These are phyloP conservation scores for Vitis cinerea DNA, from an alignment of 164 flowering plant species.

Conservation along the genomic window DNA sequence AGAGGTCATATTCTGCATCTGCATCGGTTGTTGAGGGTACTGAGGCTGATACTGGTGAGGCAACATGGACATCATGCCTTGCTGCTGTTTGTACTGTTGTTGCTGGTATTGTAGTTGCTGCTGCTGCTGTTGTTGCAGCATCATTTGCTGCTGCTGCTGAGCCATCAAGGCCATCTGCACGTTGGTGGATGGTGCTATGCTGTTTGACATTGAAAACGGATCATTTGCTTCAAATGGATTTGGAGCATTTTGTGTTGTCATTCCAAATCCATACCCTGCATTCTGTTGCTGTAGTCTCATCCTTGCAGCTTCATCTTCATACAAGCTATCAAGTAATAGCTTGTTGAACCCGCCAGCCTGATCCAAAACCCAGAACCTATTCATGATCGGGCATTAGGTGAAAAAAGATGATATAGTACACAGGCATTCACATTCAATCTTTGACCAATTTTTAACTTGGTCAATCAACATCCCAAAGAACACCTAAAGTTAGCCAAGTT, in stretches of 20 bases:
- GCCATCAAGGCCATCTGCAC: slow-evolving; percentile 80
- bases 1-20: slow-evolving; percentile 27
- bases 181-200: slow-evolving; percentile 65
- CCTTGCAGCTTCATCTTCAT: slow-evolving; percentile 72
- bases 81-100: slow-evolving; percentile 14
- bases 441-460: no score
- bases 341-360: slow-evolving; percentile 93
- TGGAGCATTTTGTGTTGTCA: slow-evolving; percentile 22
- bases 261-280: slow-evolving; percentile 58
- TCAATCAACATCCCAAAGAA: no score
- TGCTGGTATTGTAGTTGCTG: slow-evolving; percentile 33
- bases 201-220: slow-evolving; percentile 72
- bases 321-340: slow-evolving; percentile 86
- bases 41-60: slow-evolving; percentile 42
- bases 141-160: slow-evolving; percentile 40
- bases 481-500: neutral
- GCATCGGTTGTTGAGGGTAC: slow-evolving; percentile 37
- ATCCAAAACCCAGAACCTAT: neutral
- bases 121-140: slow-evolving; percentile 29
- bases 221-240: slow-evolving; percentile 51
- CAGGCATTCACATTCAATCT: no score
- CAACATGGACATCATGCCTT: slow-evolving; percentile 26
- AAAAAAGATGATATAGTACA: neutral
- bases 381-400: neutral
- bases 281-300: slow-evolving; percentile 58